Base-by-base conservation (phyloP, 2,329 filamentous ascomycete species). In the Paradendryphiella salina region DNA sequence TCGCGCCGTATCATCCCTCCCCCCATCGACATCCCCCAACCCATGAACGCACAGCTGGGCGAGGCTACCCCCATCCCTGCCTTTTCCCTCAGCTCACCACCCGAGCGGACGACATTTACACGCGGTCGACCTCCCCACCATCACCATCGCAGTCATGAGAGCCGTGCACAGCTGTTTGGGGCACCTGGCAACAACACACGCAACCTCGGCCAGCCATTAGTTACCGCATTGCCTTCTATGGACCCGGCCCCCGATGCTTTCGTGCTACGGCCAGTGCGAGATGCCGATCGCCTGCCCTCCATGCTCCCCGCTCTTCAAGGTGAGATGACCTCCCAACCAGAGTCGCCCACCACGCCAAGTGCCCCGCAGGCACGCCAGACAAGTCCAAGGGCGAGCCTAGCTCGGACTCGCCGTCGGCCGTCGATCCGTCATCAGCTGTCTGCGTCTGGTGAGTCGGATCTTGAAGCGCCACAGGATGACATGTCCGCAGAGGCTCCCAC, bases 341-440 rank as follows among this genome's bases (percentile, higher is more conserved):
- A 92, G 50, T 96, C 68, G 50, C 69, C 72, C 41, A 72, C 85
- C 20, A 75, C 79, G 41, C 75, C 64, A 34, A 70, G 65, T 48
- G 70, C 66, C 48, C 67, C 62, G 46, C 60, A 55, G 29, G 64
- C 53, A 29, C 66, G 61, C 35, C 70, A 69, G 50, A 68, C 64
- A 23, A 77, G 73, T 50, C 73, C 74, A 20, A 66, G 71, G 50
- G 65, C 70, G 35, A 80, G 80, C 2, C 78, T 81, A 2, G 76
- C 79, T 4, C 75, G 76, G 36, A 77, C 83, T 14, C 81, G 87
- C 43, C 82, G 89, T 64, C 84, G 92, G 29, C 90, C 91, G 28
- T 91, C 90, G 0, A 94, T 96, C 61, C 85, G 90, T 51, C 93
- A 96, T 66, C 91, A 96, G 67, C 84, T 88, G 56, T 96, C 93